Conservation (phyloP, 257 asterid species). For the Forsythia viridissima region DNA sequence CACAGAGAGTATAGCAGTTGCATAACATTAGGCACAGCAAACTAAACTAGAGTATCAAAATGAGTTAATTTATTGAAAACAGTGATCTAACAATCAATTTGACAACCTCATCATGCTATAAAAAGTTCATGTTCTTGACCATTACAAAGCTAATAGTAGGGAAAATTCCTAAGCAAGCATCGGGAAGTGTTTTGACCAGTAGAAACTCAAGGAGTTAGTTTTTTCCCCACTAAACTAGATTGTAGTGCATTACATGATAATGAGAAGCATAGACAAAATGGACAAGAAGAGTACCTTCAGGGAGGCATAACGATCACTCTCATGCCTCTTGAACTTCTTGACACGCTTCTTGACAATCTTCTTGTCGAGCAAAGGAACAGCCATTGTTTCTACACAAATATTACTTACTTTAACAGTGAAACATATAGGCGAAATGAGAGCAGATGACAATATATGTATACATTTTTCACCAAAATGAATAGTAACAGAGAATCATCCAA, state of each 20-base stretch:
- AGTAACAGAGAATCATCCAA: background rate
- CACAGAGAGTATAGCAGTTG: background rate
- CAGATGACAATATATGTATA: background rate
- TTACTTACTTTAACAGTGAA: background rate
- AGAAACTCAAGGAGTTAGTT: background rate
- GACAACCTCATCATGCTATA: background rate
- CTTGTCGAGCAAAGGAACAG: constrained; percentile 47
- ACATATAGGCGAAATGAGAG: background rate
- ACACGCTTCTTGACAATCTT: constrained; percentile 51
- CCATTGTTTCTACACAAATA: constrained; percentile 36
- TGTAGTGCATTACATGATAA: background rate
- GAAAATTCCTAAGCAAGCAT: background rate
- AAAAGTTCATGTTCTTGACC: background rate
- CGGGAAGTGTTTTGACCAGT: background rate
- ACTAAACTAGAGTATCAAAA: background rate
- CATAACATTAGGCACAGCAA: background rate
- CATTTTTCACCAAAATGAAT: background rate
- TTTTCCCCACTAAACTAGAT: no score
- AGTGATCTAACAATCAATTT: background rate
- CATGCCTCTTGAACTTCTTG: constrained; percentile 55
- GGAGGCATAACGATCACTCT: constrained; percentile 43
- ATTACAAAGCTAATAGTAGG: background rate
- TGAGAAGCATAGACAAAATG: background rate
- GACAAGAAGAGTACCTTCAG: constrained; percentile 37
- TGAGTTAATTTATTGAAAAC: background rate